Evolutionary conservation across 139 green algal species (phyloP).

Genomic region (Pseudopediastrum boryanum): DNA sequence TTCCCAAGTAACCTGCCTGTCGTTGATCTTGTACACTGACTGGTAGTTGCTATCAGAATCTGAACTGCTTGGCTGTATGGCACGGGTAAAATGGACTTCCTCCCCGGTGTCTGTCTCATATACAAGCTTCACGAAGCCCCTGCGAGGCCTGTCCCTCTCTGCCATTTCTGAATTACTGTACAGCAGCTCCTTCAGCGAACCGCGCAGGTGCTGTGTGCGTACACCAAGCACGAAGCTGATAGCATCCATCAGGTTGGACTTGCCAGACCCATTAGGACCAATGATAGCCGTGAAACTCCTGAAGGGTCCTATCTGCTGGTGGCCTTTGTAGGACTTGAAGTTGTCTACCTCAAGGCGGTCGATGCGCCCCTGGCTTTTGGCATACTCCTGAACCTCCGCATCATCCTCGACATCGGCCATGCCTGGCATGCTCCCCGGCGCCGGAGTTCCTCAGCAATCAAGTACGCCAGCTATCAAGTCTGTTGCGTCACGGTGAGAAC

Average conservation of each 20-base stretch:
- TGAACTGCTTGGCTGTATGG: constrained; percentile 68
- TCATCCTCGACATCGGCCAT: background rate
- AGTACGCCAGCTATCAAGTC: too few species aligned
- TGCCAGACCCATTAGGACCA: constrained; percentile 93
- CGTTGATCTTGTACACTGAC: constrained; percentile 83
- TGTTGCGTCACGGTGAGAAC: too few species aligned
- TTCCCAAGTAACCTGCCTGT: constrained; percentile 76
- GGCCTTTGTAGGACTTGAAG: constrained; percentile 95
- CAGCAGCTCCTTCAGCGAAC: constrained; percentile 91
- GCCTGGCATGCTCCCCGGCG: too few species aligned
- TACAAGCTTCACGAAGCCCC: constrained; percentile 79
- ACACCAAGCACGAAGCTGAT: constrained; percentile 99
- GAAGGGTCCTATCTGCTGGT: constrained; percentile 92
- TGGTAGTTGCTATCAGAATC: constrained; percentile 29
- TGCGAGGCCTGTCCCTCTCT: constrained; percentile 29
- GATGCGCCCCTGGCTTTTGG: constrained; percentile 56
- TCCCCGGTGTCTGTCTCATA: constrained; percentile 67
- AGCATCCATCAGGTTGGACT: constrained; percentile 99
- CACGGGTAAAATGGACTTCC: constrained; percentile 78
- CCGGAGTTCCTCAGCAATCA: too few species aligned
- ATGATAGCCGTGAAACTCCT: constrained; percentile 93
- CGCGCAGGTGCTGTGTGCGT: constrained; percentile 81
- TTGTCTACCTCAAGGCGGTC: constrained; percentile 84
- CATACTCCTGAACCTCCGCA: background rate
- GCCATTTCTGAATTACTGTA: constrained; percentile 66